Conservation (phyloP, 2,329 filamentous ascomycete species). For the Epichloe typhina region DNA sequence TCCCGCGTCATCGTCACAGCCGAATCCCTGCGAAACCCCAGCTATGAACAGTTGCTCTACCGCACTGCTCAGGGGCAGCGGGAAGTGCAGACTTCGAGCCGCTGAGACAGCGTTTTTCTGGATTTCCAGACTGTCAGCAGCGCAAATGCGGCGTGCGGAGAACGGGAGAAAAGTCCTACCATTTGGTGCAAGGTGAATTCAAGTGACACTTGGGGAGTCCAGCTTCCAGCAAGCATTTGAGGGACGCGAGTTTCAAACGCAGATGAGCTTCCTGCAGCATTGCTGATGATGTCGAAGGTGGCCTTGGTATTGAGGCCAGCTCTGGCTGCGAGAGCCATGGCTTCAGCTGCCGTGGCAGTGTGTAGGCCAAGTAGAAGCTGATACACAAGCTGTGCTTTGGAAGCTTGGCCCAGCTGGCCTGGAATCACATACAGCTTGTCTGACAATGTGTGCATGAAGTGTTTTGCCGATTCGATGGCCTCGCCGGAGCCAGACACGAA, state of each 20-base stretch:
- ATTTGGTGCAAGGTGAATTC: conserved; percentile 23
- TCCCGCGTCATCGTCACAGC: conserved; percentile 15
- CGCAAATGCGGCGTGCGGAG: neutral
- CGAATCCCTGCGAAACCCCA: conserved; percentile 15
- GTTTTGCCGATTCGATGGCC: conserved; percentile 35
- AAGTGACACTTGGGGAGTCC: conserved; percentile 23
- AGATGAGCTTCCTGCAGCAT: conserved; percentile 27
- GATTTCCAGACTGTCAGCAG: neutral
- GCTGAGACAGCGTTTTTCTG: conserved; percentile 14
- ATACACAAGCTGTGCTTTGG: conserved; percentile 41
- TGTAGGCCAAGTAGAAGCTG: conserved; percentile 39
- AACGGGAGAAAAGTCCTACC: conserved; percentile 13
- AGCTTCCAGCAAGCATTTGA: conserved; percentile 38
- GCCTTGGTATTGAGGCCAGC: conserved; percentile 29
- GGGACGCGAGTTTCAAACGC: conserved; percentile 45
- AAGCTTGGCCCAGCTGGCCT: conserved; percentile 34
- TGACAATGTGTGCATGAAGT: conserved; percentile 42
- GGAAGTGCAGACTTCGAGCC: conserved; percentile 18
- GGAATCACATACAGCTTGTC: conserved; percentile 38
- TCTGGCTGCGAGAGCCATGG: conserved; percentile 36
- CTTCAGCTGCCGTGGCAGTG: conserved; percentile 36
- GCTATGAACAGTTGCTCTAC: conserved; percentile 21
- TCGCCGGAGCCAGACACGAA: conserved; percentile 42
- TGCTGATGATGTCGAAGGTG: conserved; percentile 17
- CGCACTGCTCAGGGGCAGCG: conserved; percentile 21